Conservation (phyloP, 208 protist species). For the Endotrypanum monterogeii region DNA sequence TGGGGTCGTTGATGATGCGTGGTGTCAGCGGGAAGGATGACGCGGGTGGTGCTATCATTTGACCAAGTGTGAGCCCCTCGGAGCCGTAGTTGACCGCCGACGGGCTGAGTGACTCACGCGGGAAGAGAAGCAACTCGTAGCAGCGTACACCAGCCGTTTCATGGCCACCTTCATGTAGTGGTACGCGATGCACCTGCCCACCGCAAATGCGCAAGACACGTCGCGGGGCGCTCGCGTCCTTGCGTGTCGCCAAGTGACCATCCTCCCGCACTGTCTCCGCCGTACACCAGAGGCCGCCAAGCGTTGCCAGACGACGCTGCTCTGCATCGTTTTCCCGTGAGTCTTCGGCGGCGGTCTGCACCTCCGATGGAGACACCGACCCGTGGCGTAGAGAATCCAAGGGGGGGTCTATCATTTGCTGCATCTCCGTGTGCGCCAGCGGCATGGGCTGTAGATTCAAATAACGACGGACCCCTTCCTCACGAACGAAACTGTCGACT, state of each 20-base stretch:
- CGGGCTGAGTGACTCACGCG: conserved; percentile 53
- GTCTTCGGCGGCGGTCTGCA: conserved; percentile 1
- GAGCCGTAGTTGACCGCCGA: conserved; percentile 60
- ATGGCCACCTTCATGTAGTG: conserved; percentile 26
- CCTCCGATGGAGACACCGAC: conserved; percentile 10
- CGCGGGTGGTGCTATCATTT: conserved; percentile 56
- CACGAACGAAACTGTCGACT: conserved; percentile 21
- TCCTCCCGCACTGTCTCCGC: conserved; percentile 55
- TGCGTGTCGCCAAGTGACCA: conserved; percentile 36
- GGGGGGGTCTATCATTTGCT: conserved; percentile 35
- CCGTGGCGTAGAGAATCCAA: conserved; percentile 24
- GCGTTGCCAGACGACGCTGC: conserved; percentile 45
- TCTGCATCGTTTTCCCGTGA: conserved; percentile 9
- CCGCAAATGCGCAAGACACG: conserved; percentile 84
- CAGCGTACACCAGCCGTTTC: conserved; percentile 53
- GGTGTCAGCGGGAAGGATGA: conserved; percentile 75
- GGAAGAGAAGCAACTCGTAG: conserved; percentile 79
- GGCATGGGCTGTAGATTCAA: conserved; percentile 78
- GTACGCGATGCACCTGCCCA: conserved; percentile 46
- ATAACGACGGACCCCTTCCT: conserved; percentile 53
- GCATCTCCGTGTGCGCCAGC: conserved; percentile 52
- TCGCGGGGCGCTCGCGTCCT: conserved; percentile 39
- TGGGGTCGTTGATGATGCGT: conserved; percentile 56
- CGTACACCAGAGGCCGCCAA: conserved; percentile 79
- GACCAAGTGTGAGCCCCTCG: conserved; percentile 62